Percentiles rank a stretch among this genome's conserved stretches.
Evolutionary conservation across 1,139 yeast genomes (phyloP).

Genomic region (Suhomyces anneliseae): DNA sequence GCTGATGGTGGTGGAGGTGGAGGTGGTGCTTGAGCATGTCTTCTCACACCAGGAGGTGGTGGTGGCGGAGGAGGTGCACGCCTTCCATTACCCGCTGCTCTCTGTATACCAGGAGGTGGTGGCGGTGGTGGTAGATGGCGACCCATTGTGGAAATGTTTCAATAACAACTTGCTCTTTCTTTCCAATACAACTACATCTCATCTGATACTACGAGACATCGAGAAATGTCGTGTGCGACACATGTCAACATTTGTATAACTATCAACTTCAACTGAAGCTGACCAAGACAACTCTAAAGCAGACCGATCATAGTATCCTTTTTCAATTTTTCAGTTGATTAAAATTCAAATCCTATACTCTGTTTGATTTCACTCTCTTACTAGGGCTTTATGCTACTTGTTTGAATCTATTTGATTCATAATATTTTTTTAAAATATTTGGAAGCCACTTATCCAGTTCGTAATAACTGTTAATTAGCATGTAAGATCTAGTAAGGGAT

Average conservation of each 20-base stretch:
- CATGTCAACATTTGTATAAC: too few relatives aligned
- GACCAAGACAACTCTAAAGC: too few relatives aligned
- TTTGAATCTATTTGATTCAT: too few relatives aligned
- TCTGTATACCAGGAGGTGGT: slow-evolving; percentile 24
- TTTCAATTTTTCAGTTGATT: too few relatives aligned
- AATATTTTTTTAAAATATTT: too few relatives aligned
- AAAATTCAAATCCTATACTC: too few relatives aligned
- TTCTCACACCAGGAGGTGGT: slow-evolving; percentile 19
- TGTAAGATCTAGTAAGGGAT: too few relatives aligned
- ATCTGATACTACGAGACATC: not conserved
- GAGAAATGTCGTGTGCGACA: not conserved
- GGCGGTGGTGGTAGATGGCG: slow-evolving; percentile 34
- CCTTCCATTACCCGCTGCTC: slow-evolving; percentile 10
- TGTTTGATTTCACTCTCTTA: too few relatives aligned
- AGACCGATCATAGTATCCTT: too few relatives aligned
- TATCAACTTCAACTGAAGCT: not conserved
- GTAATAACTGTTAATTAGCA: too few relatives aligned
- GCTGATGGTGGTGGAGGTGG: slow-evolving; percentile 20
- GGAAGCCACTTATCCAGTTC: too few relatives aligned
- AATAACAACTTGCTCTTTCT: not conserved
- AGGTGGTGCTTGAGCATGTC: slow-evolving; percentile 11
- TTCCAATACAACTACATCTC: slow-evolving; percentile 1
- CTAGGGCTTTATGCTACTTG: too few relatives aligned
- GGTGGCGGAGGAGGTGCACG: slow-evolving; percentile 20
- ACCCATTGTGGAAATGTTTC: slow-evolving; percentile 19